Base-by-base conservation (phyloP, 1,139 yeast genomes). In the Dujonia santamariae region DNA sequence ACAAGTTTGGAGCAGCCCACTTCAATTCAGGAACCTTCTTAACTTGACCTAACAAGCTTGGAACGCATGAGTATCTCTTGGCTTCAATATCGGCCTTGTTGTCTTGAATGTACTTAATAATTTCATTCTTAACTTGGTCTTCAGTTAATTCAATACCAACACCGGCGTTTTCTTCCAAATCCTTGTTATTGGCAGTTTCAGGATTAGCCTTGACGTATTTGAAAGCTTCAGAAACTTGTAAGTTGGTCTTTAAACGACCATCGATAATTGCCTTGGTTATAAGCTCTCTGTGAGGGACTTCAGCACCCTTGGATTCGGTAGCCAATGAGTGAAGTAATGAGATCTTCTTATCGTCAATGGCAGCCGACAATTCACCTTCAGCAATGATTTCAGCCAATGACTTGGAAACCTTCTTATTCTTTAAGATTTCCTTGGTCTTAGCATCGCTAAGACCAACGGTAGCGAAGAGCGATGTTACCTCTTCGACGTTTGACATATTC, bases 1-100 rank as follows among this genome's bases (percentile, higher is more conserved):
- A 85, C 38, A 77, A 66, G 34, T 79, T 76, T 26, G 97, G 95
- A 36, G 85, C 75, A 8, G 97, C 98, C 96, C 97, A 92, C 60
- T 85, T 87, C 59, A 92, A 72, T 19, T 67, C 75, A 3, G 88
- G 80, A 36, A 87, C 54, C 45, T 72, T 75, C 68, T 86, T 87
- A 39, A 85, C 78, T 35, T 79, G 82, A 9, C 88, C 90, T 60
- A 92, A 71, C 12, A 86, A 67, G 21, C 78, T 72, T 16, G 97
- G 92, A 35, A 88, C 81, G 29, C 75, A 59, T 47, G 82, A 75
- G 61, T 92, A 92, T 54, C 98, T 75, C 56, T 83, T 77, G n/a
- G 70, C 62, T 42, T 66, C 68, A 42, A 92, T 77, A 19, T 73
- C 81, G 1, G 63, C 71, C 49, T 73, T 73, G 56, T 84, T 72